Percentiles rank a stretch among this genome's conserved stretches.
Evolutionary conservation across 202 grass and related monocot genomes (phyloP).

Genomic region (Panicum virgatum): DNA sequence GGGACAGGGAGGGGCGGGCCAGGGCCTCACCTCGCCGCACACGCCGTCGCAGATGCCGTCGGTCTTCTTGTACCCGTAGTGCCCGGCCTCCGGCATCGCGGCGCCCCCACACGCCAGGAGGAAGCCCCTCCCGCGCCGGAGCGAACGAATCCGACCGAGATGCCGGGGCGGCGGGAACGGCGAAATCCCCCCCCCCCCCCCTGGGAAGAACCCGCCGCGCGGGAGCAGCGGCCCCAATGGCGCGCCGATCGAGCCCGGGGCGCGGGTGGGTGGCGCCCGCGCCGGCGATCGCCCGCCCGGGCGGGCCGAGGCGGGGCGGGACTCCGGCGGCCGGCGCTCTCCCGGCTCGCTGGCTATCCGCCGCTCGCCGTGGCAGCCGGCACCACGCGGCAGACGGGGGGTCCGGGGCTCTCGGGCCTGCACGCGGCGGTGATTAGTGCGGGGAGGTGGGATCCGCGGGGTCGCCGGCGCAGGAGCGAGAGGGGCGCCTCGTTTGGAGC

Average conservation of each 20-base stretch:
- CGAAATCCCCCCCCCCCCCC: background rate
- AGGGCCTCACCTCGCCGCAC: slow-evolving; percentile 73
- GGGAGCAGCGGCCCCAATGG: slow-evolving; percentile 27
- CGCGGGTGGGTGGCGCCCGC: background rate
- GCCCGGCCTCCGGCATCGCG: slow-evolving; percentile 73
- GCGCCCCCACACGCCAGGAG: background rate
- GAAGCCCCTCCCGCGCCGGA: background rate
- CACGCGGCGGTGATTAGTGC: background rate
- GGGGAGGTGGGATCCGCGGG: background rate
- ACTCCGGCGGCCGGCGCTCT: slow-evolving; percentile 29
- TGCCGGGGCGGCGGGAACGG: background rate
- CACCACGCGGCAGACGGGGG: background rate
- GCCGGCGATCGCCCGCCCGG: slow-evolving; percentile 24
- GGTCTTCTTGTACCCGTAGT: slow-evolving; percentile 86
- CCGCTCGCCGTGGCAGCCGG: background rate
- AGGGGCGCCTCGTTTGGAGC: slow-evolving; percentile 25
- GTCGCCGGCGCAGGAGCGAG: slow-evolving; percentile 25
- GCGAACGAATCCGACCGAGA: slow-evolving; percentile 31
- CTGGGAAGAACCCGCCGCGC: background rate
- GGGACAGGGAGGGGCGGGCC: background rate
- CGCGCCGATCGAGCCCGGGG: background rate
- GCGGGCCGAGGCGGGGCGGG: background rate
- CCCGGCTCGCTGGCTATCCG: background rate
- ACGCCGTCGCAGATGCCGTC: slow-evolving; percentile 85
- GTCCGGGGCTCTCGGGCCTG: background rate